These are phyloP conservation scores for Apophysomyces trapeziformis DNA, from an alignment of 371 early-diverging fungal genomes.

Conservation along the genomic window DNA sequence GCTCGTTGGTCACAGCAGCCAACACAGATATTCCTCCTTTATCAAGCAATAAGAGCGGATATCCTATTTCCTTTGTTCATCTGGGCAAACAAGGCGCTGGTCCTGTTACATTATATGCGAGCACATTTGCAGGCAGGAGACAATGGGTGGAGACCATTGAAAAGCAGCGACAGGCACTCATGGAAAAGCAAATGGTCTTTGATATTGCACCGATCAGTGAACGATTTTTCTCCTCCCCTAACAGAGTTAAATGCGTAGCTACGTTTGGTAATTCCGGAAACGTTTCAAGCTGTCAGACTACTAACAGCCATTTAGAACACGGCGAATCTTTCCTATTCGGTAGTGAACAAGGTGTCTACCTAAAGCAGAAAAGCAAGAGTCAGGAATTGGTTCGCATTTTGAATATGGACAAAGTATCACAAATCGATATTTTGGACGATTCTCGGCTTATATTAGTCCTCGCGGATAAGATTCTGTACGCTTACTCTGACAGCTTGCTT, in stretches of 20 bases:
- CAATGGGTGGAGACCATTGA: constrained; percentile 88
- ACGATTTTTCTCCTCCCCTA: constrained; percentile 37
- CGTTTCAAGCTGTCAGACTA: not conserved
- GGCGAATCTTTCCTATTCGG: constrained; percentile 24
- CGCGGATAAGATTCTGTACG: constrained; percentile 75
- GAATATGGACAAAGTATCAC: constrained; percentile 74
- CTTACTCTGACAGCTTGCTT: constrained; percentile 73
- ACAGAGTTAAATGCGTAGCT: constrained; percentile 44
- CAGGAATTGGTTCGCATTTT: constrained; percentile 53
- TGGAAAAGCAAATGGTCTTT: constrained; percentile 62
- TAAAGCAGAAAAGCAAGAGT: constrained; percentile 12
- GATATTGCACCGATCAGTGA: constrained; percentile 52
- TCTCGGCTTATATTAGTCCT: constrained; percentile 73
- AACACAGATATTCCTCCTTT: constrained; percentile 19
- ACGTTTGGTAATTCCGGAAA: constrained; percentile 33
- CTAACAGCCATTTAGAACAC: constrained; percentile 15
- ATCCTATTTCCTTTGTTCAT: constrained; percentile 75
- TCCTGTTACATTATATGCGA: constrained; percentile 73
- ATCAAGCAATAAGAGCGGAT: constrained; percentile 43
- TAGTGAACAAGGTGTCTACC: constrained; percentile 33
- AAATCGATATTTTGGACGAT: constrained; percentile 80
- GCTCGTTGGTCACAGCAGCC: constrained; percentile 17
- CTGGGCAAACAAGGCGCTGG: constrained; percentile 73
- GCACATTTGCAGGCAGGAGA: constrained; percentile 71
- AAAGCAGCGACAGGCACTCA: constrained; percentile 67